Base-by-base conservation (phyloP, 495 filamentous ascomycete species). In the Jackrogersella multiformis region DNA sequence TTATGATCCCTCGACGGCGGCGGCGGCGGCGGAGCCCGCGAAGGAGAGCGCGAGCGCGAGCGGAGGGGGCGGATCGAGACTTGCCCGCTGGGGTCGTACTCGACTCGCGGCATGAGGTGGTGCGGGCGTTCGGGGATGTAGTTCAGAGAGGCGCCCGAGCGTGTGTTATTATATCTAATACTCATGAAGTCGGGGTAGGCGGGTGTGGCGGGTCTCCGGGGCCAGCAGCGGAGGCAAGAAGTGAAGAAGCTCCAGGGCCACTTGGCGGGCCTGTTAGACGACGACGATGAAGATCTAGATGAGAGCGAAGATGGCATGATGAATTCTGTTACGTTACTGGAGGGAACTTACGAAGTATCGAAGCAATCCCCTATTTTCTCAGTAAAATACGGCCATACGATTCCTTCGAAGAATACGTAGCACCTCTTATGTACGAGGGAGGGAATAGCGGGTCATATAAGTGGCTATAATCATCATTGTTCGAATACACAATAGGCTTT, bases 111-210 rank as follows among this genome's bases (percentile, higher is more conserved):
- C 39, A 23, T 7, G 5, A 28, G 0, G 30, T 13, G 5, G 56
- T 30, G 45, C n/a, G 57, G 52, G 10, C 39, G 13, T 1, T 42
- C 10, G 2, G 48, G 12, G 1, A 54, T 12, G 28, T 56, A 7
- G 13, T 21, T 35, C 26, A n/a, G n/a, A 5, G 8, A 64, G 38
- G 45, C 66, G 60, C 5, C 53, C 4, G 59, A 16, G 13, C 58
- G 63, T 9, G 56, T 9, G 32, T 68, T 67, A 39, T 64, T 12
- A 16, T 53, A 53, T n/a, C 16, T 10, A 7, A 53, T 21, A 23
- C 15, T 10, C 7, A 21, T 2, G 30, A 53, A 53, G 15, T 15
- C 10, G 5, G 15, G 51, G 26, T 32, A 3, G 23, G 45, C 20
- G 1, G 24, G 45, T 5, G 0, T 20, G 6, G n/a, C 13, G 2